Conservation (phyloP, 2,329 filamentous ascomycete genomes). For the Lasiodiplodia hormozganensis region DNA sequence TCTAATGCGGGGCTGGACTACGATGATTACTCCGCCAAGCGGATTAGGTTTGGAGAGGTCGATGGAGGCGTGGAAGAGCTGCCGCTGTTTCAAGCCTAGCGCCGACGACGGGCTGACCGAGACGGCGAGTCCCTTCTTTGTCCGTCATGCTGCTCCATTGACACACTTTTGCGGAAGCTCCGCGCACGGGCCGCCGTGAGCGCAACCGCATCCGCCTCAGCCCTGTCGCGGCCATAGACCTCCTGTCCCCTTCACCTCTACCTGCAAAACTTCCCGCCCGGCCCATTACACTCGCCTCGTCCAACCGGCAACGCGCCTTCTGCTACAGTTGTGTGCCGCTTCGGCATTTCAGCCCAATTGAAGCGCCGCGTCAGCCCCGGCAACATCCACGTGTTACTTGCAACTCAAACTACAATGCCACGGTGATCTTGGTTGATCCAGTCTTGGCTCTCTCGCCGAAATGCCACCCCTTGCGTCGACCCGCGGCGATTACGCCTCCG, state of each 20-base stretch:
- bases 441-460: not conserved
- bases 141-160: constrained; percentile 6
- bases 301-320: not conserved
- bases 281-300: not conserved
- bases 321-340: not conserved
- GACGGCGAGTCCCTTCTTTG: not conserved
- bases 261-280: not conserved
- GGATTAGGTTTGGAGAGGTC: not conserved
- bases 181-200: constrained; percentile 4
- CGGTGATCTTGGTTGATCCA: not conserved
- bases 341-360: not conserved
- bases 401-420: not conserved
- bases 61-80: not conserved
- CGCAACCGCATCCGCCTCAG: constrained; percentile 18
- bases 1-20: constrained; percentile 6
- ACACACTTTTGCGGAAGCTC: constrained; percentile 1
- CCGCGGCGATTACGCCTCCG: constrained; percentile 22
- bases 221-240: constrained; percentile 4
- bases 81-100: constrained; percentile 16
- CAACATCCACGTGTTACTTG: constrained; percentile 14
- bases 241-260: not conserved
- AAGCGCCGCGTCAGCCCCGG: constrained; percentile 6
- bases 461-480: constrained; percentile 19
- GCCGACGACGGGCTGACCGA: not conserved
- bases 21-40: no score